Percentiles rank a stretch among this genome's conserved stretches.
phyloP scores from a whole-genome alignment of 768 basidiomycete species.

The Mrakia blollopis region DNA sequence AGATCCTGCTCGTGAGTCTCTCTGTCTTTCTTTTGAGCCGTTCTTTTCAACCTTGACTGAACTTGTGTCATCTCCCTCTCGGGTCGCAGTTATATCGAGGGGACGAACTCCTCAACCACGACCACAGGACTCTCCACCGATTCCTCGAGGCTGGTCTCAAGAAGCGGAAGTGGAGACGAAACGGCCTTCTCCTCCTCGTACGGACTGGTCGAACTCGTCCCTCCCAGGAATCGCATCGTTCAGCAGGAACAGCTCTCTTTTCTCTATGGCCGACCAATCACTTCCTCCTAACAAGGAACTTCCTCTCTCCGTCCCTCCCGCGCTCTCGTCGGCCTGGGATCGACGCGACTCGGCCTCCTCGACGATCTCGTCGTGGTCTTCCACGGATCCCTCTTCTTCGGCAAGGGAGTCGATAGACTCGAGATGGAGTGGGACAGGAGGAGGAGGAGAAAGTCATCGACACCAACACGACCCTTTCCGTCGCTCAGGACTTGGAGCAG shows the following conservation, averaged over 20 bases:
- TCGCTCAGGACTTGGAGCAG: not conserved
- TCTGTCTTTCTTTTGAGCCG: not conserved
- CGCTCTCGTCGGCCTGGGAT: not conserved
- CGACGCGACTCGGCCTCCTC: slow-evolving; percentile 21
- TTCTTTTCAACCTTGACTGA: not conserved
- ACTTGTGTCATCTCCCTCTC: not conserved
- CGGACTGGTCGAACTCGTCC: not conserved
- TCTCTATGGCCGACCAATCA: not conserved
- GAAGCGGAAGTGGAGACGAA: not conserved
- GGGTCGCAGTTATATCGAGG: not conserved
- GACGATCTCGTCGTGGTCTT: slow-evolving; percentile 13
- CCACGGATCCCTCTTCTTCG: slow-evolving; percentile 11
- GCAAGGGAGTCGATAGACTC: slow-evolving; percentile 20
- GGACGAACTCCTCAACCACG: slow-evolving; percentile 3
- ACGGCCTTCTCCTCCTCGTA: not conserved
- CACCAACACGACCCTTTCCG: not conserved
- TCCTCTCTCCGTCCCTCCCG: slow-evolving; percentile 1
- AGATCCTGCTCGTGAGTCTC: slow-evolving; percentile 11
- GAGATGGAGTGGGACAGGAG: not conserved
- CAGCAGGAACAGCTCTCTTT: not conserved
- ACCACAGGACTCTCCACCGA: not conserved
- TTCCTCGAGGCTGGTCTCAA: not conserved
- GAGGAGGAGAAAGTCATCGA: not conserved
- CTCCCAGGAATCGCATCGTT: not conserved
- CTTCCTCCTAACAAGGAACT: not conserved